Evolutionary conservation across 768 basidiomycete species (phyloP).

Genomic region (Sporobolomyces phaffii): DNA sequence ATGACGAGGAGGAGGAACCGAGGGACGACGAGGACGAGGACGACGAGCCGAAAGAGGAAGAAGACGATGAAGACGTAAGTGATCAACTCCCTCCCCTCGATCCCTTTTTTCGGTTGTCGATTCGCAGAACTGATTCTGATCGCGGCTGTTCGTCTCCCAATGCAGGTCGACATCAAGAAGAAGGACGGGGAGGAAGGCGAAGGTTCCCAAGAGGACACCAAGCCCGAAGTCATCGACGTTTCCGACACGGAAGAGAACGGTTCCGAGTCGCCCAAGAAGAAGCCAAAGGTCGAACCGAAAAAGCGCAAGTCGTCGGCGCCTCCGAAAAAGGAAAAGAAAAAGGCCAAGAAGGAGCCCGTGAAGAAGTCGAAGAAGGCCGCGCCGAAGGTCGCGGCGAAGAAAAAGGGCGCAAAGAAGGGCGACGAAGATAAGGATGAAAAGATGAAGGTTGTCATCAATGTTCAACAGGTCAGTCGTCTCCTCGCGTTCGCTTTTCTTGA

Average conservation of each 20-base stretch:
- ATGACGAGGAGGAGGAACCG: constrained; percentile 22
- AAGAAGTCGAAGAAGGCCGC: constrained; percentile 31
- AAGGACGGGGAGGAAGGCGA: constrained; percentile 53
- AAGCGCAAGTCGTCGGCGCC: constrained; percentile 27
- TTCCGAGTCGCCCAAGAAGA: constrained; percentile 15
- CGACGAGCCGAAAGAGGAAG: constrained; percentile 48
- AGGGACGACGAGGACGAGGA: constrained; percentile 37
- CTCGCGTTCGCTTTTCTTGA: neutral
- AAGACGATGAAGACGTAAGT: constrained; percentile 43
- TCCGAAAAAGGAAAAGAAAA: constrained; percentile 18
- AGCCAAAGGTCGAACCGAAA: constrained; percentile 23
- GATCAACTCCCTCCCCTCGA: neutral
- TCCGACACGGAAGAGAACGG: constrained; percentile 38
- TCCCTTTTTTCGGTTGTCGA: neutral
- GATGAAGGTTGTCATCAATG: constrained; percentile 23
- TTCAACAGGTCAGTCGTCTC: constrained; percentile 27
- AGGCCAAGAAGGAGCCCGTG: constrained; percentile 32
- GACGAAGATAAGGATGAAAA: constrained; percentile 44
- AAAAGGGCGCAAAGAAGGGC: constrained; percentile 52
- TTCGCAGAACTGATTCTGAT: neutral
- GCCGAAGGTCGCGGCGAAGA: constrained; percentile 39
- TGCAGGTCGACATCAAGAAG: constrained; percentile 27
- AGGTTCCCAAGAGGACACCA: constrained; percentile 30
- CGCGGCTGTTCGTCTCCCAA: no score
- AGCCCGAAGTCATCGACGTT: constrained; percentile 50